Evolutionary conservation across 2,329 filamentous ascomycete species (phyloP).

Genomic region (Exophiala phaeomuriformis): DNA sequence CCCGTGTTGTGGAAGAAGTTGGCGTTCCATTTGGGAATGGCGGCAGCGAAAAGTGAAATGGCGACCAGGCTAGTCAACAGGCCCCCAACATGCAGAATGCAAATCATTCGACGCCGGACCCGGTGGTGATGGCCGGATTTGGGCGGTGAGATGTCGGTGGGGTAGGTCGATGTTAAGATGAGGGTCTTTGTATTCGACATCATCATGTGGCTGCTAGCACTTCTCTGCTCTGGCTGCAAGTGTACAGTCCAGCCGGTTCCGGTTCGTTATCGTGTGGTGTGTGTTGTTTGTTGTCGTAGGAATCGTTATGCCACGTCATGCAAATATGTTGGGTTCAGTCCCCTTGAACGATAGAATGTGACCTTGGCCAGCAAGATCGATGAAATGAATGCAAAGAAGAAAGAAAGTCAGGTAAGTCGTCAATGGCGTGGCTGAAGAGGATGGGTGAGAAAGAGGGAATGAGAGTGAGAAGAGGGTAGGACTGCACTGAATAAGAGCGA

Average conservation of each 20-base stretch:
- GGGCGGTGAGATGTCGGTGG: slow-evolving; percentile 11
- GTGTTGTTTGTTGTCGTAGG: too few relatives aligned
- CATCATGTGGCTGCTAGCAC: neutral
- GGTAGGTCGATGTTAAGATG: slow-evolving; percentile 18
- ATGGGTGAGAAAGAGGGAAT: neutral
- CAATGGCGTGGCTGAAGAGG: neutral
- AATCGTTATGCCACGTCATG: neutral
- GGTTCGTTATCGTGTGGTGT: neutral
- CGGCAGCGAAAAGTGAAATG: slow-evolving; percentile 28
- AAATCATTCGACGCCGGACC: slow-evolving; percentile 15
- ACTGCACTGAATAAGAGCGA: neutral
- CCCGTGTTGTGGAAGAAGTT: slow-evolving; percentile 29
- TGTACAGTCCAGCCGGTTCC: neutral
- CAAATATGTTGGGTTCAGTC: neutral
- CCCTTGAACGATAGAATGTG: neutral
- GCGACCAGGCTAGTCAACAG: slow-evolving; percentile 26
- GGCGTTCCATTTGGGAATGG: slow-evolving; percentile 28
- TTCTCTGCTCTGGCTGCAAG: neutral
- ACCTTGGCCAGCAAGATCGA: slow-evolving; percentile 3
- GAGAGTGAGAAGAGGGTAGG: neutral
- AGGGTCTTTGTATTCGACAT: slow-evolving; percentile 18
- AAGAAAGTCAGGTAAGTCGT: neutral
- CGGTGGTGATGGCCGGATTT: slow-evolving; percentile 7
- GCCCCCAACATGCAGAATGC: slow-evolving; percentile 24
- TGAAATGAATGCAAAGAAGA: neutral